These are phyloP conservation scores for Bipolaris zeicola DNA, from an alignment of 2,329 filamentous ascomycete species.

Conservation along the genomic window DNA sequence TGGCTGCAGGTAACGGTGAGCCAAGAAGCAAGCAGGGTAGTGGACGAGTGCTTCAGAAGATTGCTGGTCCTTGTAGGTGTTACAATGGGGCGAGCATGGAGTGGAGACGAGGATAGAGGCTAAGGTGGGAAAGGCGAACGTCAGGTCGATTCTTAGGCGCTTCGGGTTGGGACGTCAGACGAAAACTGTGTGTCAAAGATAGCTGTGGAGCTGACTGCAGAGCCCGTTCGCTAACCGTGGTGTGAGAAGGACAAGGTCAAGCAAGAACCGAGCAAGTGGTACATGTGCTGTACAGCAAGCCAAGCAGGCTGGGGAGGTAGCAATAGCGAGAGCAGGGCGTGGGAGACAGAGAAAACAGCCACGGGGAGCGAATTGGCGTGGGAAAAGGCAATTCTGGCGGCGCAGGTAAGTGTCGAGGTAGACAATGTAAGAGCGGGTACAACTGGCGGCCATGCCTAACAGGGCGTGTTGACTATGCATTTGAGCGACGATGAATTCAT, in stretches of 20 bases:
- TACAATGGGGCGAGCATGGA: conserved; percentile 25
- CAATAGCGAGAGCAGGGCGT: conserved; percentile 9
- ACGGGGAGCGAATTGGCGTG: conserved; percentile 16
- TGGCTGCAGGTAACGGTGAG: conserved; percentile 19
- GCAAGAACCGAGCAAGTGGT: conserved; percentile 22
- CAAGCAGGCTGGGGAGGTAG: conserved; percentile 12
- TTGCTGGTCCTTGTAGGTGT: conserved; percentile 13
- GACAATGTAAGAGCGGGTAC: conserved; percentile 27
- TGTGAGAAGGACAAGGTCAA: conserved; percentile 18
- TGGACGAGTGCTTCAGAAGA: conserved; percentile 21
- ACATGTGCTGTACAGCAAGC: conserved; percentile 19
- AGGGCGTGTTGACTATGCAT: conserved; percentile 41
- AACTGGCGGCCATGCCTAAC: conserved; percentile 36
- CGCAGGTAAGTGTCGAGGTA: conserved; percentile 28
- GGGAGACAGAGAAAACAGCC: conserved; percentile 17
- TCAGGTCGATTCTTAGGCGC: conserved; percentile 27
- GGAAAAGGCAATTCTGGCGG: conserved; percentile 18
- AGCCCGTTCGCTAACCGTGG: conserved; percentile 25
- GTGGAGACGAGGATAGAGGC: conserved; percentile 24
- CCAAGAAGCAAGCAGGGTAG: conserved; percentile 15
- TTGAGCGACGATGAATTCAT: conserved; percentile 45
- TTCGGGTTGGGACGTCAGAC: conserved; percentile 31
- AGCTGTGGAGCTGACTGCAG: conserved; percentile 38
- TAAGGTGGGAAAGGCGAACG: conserved; percentile 29
- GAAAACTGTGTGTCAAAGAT: conserved; percentile 25